Percentiles rank a stretch among this genome's conserved stretches.
Conservation (phyloP, 208 protist species). For the Leishmania lainsoni region DNA sequence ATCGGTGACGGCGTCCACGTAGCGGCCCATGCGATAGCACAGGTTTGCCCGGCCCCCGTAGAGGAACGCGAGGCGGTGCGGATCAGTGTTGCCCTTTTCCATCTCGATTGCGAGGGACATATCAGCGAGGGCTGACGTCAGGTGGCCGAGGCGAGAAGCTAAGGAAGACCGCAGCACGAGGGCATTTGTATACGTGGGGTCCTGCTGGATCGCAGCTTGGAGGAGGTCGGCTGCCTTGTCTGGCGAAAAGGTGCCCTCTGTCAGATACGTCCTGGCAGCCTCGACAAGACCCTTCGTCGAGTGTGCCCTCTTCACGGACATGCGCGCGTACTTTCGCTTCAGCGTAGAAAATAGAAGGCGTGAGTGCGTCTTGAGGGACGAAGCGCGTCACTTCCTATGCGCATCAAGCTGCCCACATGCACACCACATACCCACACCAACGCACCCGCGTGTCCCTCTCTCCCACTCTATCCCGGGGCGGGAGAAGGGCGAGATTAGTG, state of each 20-base stretch:
- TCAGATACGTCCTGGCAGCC: slow-evolving; percentile 41
- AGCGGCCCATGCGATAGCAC: slow-evolving; percentile 48
- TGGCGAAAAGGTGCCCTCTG: slow-evolving; percentile 41
- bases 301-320: slow-evolving; percentile 11
- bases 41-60: slow-evolving; percentile 67
- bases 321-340: neutral
- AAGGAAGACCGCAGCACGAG: slow-evolving; percentile 59
- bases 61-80: slow-evolving; percentile 48
- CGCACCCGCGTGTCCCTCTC: neutral
- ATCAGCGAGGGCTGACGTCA: slow-evolving; percentile 54
- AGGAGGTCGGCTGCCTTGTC: slow-evolving; percentile 44
- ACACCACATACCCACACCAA: neutral
- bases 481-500: neutral
- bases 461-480: neutral
- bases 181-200: slow-evolving; percentile 54
- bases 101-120: slow-evolving; percentile 77
- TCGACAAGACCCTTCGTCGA: slow-evolving; percentile 48
- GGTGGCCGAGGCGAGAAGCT: slow-evolving; percentile 30
- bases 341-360: neutral
- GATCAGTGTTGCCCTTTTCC: slow-evolving; percentile 53
- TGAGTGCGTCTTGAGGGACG: neutral
- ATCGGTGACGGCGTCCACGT: slow-evolving; percentile 68
- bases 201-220: slow-evolving; percentile 42
- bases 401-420: neutral
- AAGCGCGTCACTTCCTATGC: neutral